Percentiles rank a stretch among this genome's conserved stretches.
phyloP scores from a whole-genome alignment of 1,284 basidiomycete genomes.

The Ceratobasidium sp. region DNA sequence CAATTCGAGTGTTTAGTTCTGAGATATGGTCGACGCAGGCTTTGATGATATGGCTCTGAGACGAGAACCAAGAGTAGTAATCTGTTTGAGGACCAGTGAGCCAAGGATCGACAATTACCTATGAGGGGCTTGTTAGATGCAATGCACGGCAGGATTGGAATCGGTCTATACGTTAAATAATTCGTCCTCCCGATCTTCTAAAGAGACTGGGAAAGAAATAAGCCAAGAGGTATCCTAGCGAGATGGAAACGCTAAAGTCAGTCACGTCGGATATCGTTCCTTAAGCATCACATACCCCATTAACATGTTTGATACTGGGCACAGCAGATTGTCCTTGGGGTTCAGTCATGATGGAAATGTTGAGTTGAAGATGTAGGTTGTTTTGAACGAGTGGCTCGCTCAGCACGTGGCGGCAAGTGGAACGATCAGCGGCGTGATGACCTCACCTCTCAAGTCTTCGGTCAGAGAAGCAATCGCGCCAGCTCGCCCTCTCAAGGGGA shows the following conservation, averaged over 20 bases:
- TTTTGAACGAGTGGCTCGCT: too few species aligned
- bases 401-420: background rate
- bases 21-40: slow-evolving; percentile 45
- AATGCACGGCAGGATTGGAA: too few species aligned
- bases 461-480: too few species aligned
- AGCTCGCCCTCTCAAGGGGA: too few species aligned
- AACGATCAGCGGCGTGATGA: background rate
- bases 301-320: slow-evolving; percentile 38
- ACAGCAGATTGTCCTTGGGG: background rate
- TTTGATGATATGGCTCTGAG: slow-evolving; percentile 47
- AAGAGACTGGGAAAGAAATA: slow-evolving; percentile 29
- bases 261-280: background rate
- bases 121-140: background rate
- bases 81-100: slow-evolving; percentile 48
- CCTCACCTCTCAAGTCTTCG: background rate
- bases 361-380: too few species aligned
- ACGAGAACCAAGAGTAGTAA: slow-evolving; percentile 48
- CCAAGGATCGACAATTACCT: slow-evolving; percentile 47
- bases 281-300: slow-evolving; percentile 3
- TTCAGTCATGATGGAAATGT: too few species aligned
- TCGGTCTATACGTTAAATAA: slow-evolving; percentile 26
- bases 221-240: slow-evolving; percentile 39
- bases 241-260: background rate
- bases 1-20: slow-evolving; percentile 45
- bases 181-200: background rate